A percentile compares a stretch with the other conserved stretches of the same genome.
phyloP scores from a whole-genome alignment of 2,329 filamentous ascomycete species.

The Atkinsonella texensis region DNA sequence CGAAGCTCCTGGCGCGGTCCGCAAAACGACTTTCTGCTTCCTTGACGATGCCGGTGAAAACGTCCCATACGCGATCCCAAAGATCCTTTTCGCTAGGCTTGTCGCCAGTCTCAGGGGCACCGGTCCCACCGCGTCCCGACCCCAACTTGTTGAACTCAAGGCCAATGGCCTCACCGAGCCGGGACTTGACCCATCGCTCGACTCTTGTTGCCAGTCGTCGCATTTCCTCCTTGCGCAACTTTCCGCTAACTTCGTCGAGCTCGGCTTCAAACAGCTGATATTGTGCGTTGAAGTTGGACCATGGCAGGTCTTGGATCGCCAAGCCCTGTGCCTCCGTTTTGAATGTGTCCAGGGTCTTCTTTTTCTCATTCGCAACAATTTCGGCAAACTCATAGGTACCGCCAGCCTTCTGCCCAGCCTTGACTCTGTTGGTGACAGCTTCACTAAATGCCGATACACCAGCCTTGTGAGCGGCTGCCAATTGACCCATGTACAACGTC shows the following conservation, averaged over 20 bases:
- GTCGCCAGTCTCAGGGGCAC: slow-evolving; percentile 66
- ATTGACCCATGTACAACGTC: slow-evolving; percentile 75
- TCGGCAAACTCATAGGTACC: slow-evolving; percentile 88
- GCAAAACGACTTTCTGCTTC: slow-evolving; percentile 80
- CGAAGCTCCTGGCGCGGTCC: slow-evolving; percentile 83
- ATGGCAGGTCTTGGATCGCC: slow-evolving; percentile 65
- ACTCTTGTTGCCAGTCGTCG: slow-evolving; percentile 78
- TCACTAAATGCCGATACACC: slow-evolving; percentile 78
- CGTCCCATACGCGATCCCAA: slow-evolving; percentile 90
- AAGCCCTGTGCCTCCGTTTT: slow-evolving; percentile 63
- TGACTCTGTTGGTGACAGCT: slow-evolving; percentile 75
- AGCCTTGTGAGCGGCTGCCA: slow-evolving; percentile 78
- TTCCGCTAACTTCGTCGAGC: slow-evolving; percentile 73
- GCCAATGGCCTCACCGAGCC: slow-evolving; percentile 76
- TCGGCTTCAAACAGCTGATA: slow-evolving; percentile 76
- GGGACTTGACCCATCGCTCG: slow-evolving; percentile 85
- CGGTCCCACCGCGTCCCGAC: slow-evolving; percentile 70
- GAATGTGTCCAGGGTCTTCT: slow-evolving; percentile 61
- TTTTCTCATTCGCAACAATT: slow-evolving; percentile 77
- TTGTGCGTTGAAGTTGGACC: slow-evolving; percentile 81
- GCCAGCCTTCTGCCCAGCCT: slow-evolving; percentile 84
- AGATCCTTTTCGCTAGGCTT: slow-evolving; percentile 74
- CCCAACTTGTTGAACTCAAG: slow-evolving; percentile 95
- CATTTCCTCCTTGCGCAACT: slow-evolving; percentile 91
- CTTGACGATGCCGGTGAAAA: slow-evolving; percentile 70